Evolutionary conservation across 208 protist genomes (phyloP).

Genomic region (Trypanosoma rangeli): DNA sequence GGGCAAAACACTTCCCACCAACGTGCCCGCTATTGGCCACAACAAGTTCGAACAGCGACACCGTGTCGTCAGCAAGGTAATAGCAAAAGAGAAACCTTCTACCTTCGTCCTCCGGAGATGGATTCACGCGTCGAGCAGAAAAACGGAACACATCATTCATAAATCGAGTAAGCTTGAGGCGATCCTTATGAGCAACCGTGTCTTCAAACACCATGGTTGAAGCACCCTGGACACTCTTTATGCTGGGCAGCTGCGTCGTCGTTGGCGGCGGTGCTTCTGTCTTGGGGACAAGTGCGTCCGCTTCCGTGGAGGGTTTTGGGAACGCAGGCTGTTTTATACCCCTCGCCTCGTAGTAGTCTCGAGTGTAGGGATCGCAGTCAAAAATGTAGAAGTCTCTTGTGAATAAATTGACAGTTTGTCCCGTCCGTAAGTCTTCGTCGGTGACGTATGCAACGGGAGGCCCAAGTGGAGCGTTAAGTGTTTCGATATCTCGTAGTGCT

Average conservation of each 20-base stretch:
- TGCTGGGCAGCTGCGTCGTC: constrained; percentile 5
- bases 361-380: constrained; percentile 94
- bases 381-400: constrained; percentile 87
- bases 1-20: constrained; percentile 91
- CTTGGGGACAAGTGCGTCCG: constrained; percentile 20
- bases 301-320: constrained; percentile 46
- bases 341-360: constrained; percentile 71
- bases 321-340: constrained; percentile 36
- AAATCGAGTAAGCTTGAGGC: constrained; percentile 80
- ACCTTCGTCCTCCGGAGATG: constrained; percentile 53
- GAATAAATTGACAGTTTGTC: constrained; percentile 78
- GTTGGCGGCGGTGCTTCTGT: constrained; percentile 21
- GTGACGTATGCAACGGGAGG: constrained; percentile 48
- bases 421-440: constrained; percentile 83
- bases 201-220: constrained; percentile 82
- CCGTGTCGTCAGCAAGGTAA: constrained; percentile 95
- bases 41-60: constrained; percentile 91
- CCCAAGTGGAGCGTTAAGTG: constrained; percentile 58
- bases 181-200: constrained; percentile 55
- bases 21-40: constrained; percentile 93
- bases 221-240: constrained; percentile 30
- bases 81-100: constrained; percentile 89
- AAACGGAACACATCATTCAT: constrained; percentile 92
- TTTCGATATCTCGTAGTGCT: constrained; percentile 53
- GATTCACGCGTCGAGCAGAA: constrained; percentile 58